Evolutionary conservation across 2,329 filamentous ascomycete species (phyloP).

Genomic region (Orbilia brochopaga): DNA sequence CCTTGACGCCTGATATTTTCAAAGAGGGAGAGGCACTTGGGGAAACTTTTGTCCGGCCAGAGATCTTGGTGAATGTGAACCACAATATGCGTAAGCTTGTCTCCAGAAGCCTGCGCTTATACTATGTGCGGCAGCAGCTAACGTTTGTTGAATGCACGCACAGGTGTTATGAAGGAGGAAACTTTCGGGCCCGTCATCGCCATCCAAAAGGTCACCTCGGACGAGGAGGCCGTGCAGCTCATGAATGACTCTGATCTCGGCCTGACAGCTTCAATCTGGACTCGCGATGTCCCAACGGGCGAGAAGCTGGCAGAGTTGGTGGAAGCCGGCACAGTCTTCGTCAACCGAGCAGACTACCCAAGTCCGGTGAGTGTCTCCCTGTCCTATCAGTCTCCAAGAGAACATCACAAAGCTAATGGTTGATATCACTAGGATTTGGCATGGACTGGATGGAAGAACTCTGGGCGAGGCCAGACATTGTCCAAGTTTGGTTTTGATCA

Average conservation of each 20-base stretch:
- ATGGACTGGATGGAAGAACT: conserved; percentile 99
- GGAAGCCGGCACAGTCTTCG: conserved; percentile 93
- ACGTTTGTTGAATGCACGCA: conserved; percentile 57
- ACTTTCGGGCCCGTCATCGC: conserved; percentile 94
- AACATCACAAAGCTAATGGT: conserved; percentile 50
- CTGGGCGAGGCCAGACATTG: conserved; percentile 86
- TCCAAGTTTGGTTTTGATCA: conserved; percentile 92
- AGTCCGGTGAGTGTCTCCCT: conserved; percentile 73
- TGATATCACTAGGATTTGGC: conserved; percentile 72
- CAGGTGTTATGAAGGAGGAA: conserved; percentile 90
- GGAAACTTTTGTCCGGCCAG: conserved; percentile 75
- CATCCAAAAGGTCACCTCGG: conserved; percentile 81
- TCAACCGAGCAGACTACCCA: conserved; percentile 91
- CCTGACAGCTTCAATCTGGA: conserved; percentile 96
- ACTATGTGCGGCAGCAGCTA: background rate
- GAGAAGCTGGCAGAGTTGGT: conserved; percentile 78
- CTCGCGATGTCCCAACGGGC: conserved; percentile 78
- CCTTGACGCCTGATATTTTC: conserved; percentile 73
- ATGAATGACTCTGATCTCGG: conserved; percentile 98
- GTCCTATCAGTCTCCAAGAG: conserved; percentile 14
- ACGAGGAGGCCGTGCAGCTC: conserved; percentile 77
- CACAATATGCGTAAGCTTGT: conserved; percentile 61
- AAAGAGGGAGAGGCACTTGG: conserved; percentile 53
- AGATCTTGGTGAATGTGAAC: conserved; percentile 76
- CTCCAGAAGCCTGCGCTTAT: background rate